phyloP scores from a whole-genome alignment of 768 basidiomycete genomes.

The Pleurotus tuoliensis region DNA sequence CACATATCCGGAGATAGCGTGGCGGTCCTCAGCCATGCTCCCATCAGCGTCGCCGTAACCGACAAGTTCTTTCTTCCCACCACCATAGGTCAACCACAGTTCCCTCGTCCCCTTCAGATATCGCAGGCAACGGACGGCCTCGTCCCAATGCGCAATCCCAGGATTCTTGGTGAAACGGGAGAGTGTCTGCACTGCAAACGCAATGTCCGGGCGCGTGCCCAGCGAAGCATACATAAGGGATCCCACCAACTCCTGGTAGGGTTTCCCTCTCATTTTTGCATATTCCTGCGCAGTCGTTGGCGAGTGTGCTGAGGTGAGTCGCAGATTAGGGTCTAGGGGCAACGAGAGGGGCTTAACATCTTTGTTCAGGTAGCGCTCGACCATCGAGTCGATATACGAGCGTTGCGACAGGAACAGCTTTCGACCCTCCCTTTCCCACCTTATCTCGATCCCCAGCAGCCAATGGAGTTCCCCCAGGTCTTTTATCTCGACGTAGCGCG shows the following conservation, averaged over 20 bases:
- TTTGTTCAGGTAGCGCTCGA: constrained; percentile 19
- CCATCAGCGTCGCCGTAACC: constrained; percentile 14
- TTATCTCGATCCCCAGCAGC: constrained; percentile 16
- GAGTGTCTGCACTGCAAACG: constrained; percentile 24
- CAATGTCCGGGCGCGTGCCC: constrained; percentile 31
- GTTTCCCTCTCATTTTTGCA: constrained; percentile 19
- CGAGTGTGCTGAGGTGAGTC: constrained; percentile 15
- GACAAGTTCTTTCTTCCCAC: constrained; percentile 11
- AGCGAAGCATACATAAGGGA: constrained; percentile 28
- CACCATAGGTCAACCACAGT: constrained; percentile 14
- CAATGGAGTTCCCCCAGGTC: constrained; percentile 11
- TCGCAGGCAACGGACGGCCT: constrained; percentile 30
- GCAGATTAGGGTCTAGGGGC: constrained; percentile 21
- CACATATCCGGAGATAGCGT: constrained; percentile 29
- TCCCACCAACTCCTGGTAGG: constrained; percentile 24
- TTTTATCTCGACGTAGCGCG: background rate
- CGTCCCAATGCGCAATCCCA: constrained; percentile 30
- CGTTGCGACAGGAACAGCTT: constrained; percentile 24
- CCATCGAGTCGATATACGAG: constrained; percentile 25
- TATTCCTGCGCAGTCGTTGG: constrained; percentile 16
- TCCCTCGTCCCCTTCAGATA: constrained; percentile 30
- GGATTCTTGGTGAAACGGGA: constrained; percentile 29
- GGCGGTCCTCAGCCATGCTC: constrained; percentile 15
- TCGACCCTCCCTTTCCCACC: constrained; percentile 6
- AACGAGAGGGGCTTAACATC: constrained; percentile 21